phyloP scores from a whole-genome alignment of 352 stramenopile genomes.

The Globisporangium splendens region DNA sequence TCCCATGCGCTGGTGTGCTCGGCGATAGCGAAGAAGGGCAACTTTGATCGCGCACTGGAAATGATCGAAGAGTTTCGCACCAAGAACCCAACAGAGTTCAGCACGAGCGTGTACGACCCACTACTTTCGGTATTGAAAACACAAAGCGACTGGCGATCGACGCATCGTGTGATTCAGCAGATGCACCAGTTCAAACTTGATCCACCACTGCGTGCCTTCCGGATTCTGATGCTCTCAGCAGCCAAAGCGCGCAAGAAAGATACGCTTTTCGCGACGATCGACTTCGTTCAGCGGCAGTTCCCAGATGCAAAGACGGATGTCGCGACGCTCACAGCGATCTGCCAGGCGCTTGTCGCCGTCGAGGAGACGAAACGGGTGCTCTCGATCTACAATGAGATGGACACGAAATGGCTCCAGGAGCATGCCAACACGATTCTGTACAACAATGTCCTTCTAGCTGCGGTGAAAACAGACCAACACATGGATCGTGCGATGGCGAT shows the following conservation, averaged over 20 bases:
- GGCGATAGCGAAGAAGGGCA: conserved; percentile 43
- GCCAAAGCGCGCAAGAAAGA: conserved; percentile 43
- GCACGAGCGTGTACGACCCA: conserved; percentile 35
- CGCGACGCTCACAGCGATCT: conserved; percentile 52
- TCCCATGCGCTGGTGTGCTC: conserved; percentile 48
- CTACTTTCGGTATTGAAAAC: conserved; percentile 53
- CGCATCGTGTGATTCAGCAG: conserved; percentile 50
- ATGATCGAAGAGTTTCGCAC: conserved; percentile 28
- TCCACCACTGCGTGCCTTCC: conserved; percentile 50
- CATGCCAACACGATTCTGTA: conserved; percentile 45
- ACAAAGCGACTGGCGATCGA: conserved; percentile 58
- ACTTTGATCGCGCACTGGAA: conserved; percentile 39
- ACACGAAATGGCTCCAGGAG: conserved; percentile 31
- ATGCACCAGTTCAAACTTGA: conserved; percentile 54
- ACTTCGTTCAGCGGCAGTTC: conserved; percentile 47
- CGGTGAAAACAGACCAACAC: conserved; percentile 22
- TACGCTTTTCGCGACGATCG: conserved; percentile 39
- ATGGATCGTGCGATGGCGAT: conserved; percentile 32
- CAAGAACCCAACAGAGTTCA: conserved; percentile 20
- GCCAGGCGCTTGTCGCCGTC: conserved; percentile 51
- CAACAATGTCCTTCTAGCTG: conserved; percentile 61
- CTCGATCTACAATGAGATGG: conserved; percentile 41
- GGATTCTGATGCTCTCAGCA: conserved; percentile 54
- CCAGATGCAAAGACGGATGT: conserved; percentile 29
- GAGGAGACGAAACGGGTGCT: conserved; percentile 39